Evolutionary conservation across 768 basidiomycete genomes (phyloP).

Genomic region (Xerocomellus chrysenteron): DNA sequence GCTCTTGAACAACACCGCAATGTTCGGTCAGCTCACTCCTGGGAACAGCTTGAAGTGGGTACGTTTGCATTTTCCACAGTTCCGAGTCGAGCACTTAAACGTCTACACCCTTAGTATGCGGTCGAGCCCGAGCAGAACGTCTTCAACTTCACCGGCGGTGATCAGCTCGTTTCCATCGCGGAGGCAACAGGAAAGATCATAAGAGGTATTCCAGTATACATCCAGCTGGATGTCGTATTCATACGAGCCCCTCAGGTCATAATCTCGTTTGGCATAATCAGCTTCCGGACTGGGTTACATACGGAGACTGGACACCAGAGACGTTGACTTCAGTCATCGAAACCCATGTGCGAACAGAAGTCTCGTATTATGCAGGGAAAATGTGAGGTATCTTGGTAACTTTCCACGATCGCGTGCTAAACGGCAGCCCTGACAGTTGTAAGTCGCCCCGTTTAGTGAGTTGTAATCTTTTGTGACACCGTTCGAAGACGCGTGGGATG

Average conservation of each 20-base stretch:
- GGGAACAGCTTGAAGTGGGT: slow-evolving; percentile 24
- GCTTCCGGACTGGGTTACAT: slow-evolving; percentile 16
- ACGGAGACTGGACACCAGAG: slow-evolving; percentile 12
- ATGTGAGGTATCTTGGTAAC: slow-evolving; percentile 1
- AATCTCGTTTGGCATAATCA: slow-evolving; percentile 20
- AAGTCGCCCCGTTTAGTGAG: background rate
- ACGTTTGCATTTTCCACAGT: background rate
- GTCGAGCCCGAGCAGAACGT: slow-evolving; percentile 25
- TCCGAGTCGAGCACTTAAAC: background rate
- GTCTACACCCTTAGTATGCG: slow-evolving; percentile 7
- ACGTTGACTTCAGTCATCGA: slow-evolving; percentile 15
- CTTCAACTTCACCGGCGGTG: slow-evolving; percentile 22
- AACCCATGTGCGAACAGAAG: slow-evolving; percentile 19
- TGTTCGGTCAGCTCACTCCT: slow-evolving; percentile 22
- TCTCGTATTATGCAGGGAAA: slow-evolving; percentile 14
- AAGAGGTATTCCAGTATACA: slow-evolving; percentile 11
- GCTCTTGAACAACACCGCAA: slow-evolving; percentile 7
- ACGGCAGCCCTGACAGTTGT: slow-evolving; percentile 3
- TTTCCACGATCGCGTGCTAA: background rate
- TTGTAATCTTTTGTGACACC: background rate
- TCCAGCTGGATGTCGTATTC: background rate
- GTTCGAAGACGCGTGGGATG: slow-evolving; percentile 20
- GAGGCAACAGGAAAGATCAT: slow-evolving; percentile 18
- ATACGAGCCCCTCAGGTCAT: slow-evolving; percentile 10
- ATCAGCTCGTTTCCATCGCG: slow-evolving; percentile 22